Percentiles rank a stretch among this genome's conserved stretches.
phyloP scores from a whole-genome alignment of 1,139 yeast species.

The Magnusiomyces clavatus region DNA sequence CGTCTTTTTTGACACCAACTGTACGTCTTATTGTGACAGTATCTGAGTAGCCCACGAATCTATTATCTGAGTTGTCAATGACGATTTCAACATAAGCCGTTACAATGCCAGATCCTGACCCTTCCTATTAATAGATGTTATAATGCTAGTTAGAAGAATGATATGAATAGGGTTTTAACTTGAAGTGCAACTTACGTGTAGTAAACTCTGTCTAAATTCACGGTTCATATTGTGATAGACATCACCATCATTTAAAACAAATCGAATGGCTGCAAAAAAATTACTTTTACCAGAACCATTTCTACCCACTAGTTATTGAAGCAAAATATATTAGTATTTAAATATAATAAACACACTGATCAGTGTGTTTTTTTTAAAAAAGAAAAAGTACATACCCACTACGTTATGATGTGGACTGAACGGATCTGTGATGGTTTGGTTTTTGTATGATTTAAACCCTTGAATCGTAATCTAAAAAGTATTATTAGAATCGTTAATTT shows the following conservation, averaged over 20 bases:
- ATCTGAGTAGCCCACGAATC: constrained; percentile 62
- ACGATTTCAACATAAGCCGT: constrained; percentile 88
- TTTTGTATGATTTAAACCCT: constrained; percentile 92
- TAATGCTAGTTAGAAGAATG: not conserved
- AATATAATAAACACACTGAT: not conserved
- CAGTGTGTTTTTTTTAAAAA: not conserved
- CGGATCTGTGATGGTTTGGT: constrained; percentile 67
- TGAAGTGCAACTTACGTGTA: constrained; percentile 46
- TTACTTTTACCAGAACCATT: constrained; percentile 97
- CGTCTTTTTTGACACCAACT: constrained; percentile 88
- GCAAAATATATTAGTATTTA: not conserved
- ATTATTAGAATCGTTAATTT: not conserved
- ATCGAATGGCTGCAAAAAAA: constrained; percentile 90
- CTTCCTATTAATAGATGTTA: constrained; percentile 29
- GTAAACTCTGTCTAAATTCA: constrained; percentile 81
- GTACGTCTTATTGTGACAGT: constrained; percentile 79
- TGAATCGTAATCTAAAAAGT: constrained; percentile 56
- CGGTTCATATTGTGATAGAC: constrained; percentile 83
- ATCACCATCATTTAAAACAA: constrained; percentile 64
- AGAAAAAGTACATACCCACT: constrained; percentile 37
- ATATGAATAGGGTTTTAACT: no score
- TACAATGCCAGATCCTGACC: constrained; percentile 77
- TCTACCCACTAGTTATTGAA: constrained; percentile 56
- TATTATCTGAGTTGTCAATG: constrained; percentile 71
- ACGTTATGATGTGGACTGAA: constrained; percentile 81